phyloP scores from a whole-genome alignment of 2,329 filamentous ascomycete species.

The Colletotrichum zoysiae region DNA sequence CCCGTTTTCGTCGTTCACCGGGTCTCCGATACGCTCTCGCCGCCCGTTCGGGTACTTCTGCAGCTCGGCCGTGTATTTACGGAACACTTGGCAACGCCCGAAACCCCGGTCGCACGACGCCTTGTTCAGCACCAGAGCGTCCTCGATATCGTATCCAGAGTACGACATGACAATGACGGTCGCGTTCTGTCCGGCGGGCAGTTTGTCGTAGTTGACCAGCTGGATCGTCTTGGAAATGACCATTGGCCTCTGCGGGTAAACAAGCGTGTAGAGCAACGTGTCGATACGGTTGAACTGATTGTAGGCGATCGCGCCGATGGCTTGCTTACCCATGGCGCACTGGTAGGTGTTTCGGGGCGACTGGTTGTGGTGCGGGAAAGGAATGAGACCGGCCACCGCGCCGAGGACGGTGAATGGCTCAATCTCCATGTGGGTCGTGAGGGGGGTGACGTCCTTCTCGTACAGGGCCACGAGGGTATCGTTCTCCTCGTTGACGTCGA shows the following conservation, averaged over 20 bases:
- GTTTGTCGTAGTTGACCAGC: constrained; percentile 95
- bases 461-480: constrained; percentile 93
- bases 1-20: constrained; percentile 67
- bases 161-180: constrained; percentile 99
- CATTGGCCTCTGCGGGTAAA: constrained; percentile 97
- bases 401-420: constrained; percentile 97
- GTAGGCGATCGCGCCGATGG: constrained; percentile 96
- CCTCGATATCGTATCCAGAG: constrained; percentile 99
- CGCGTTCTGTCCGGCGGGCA: constrained; percentile 96
- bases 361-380: constrained; percentile 98
- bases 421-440: constrained; percentile 95
- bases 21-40: constrained; percentile 73
- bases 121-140: constrained; percentile 96
- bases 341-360: constrained; percentile 99
- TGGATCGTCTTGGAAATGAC: constrained; percentile 98
- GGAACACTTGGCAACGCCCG: constrained; percentile 97
- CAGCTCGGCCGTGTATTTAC: constrained; percentile 88
- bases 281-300: constrained; percentile 99
- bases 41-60: constrained; percentile 90
- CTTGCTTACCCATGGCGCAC: constrained; percentile 99
- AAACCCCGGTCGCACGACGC: constrained; percentile 95
- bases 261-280: constrained; percentile 94
- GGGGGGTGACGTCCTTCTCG: constrained; percentile 83
- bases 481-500: constrained; percentile 98
- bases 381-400: constrained; percentile 94